These are phyloP conservation scores for Gracilaria gracilis DNA, from an alignment of 23 red algal genomes.

Conservation along the genomic window DNA sequence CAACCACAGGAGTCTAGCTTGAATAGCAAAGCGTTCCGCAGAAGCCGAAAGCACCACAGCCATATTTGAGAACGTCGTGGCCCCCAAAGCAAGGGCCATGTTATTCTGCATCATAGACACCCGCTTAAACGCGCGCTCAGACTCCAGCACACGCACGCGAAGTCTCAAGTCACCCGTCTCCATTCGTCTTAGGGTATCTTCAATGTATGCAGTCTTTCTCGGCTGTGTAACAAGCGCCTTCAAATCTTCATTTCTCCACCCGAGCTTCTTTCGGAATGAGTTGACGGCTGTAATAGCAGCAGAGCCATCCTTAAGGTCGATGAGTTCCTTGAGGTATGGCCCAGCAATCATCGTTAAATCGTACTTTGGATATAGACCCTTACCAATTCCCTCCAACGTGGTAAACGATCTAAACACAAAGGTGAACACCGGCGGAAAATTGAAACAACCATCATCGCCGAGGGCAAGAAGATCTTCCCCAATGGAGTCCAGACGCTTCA, in stretches of 20 bases:
- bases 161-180: constrained; percentile 86
- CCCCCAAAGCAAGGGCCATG: constrained; percentile 70
- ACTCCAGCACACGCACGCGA: constrained; percentile 84
- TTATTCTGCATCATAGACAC: constrained; percentile 73
- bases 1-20: constrained; percentile 70
- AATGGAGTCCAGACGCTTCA: constrained; percentile 70
- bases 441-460: constrained; percentile 87
- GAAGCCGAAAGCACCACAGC: constrained; percentile 69
- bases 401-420: constrained; percentile 97
- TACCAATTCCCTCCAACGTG: constrained; percentile 88
- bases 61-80: constrained; percentile 73
- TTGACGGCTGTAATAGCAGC: constrained; percentile 78
- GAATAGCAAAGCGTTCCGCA: constrained; percentile 67
- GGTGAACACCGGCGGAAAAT: constrained; percentile 90
- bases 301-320: constrained; percentile 92
- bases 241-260: constrained; percentile 84
- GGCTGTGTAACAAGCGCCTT: constrained; percentile 75
- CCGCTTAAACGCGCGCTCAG: constrained; percentile 78
- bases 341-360: constrained; percentile 87
- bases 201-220: constrained; percentile 87
- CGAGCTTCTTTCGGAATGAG: constrained; percentile 70
- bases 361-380: constrained; percentile 80
- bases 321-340: constrained; percentile 88
- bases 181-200: constrained; percentile 76
- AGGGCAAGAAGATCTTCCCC: constrained; percentile 87